Base-by-base conservation (phyloP, 177 flowering plant genomes). In the Vitis hybrid region DNA sequence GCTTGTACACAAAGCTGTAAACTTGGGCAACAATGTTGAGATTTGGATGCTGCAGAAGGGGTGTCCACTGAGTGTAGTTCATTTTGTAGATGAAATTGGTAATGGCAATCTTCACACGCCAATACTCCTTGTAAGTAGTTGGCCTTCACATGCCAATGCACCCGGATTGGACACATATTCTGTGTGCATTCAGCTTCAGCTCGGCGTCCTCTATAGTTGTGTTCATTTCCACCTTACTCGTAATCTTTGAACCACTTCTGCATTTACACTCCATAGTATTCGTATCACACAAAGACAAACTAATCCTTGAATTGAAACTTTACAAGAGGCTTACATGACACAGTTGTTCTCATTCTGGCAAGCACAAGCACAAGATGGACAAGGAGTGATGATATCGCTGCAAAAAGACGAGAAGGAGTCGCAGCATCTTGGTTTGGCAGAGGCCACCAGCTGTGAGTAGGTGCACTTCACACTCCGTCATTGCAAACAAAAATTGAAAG, bases 401-500 rank as follows among this genome's bases (percentile, higher is more conserved):
- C 88, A 88, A 80, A 90, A 90, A 12, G 92, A 81, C 44, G 92
- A 90, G 73, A 90, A 81, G 22, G 94, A 90, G 54, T 87, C 92
- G 56, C 94, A 90, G 24, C 90, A 90, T 61, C 72, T 80, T n/a
- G 94, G 94, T 52, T 84, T 84, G 73, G 82, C 84, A 20, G 84
- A 70, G 3, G 87, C 89, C 28, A 88, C 79, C 67, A 90, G 79
- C 79, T 87, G 92, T 13, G 94, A 90, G 56, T 88, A 90, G 22
- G 94, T 90, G 86, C 95, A 90, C 0, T 90, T 88, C 56, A 88
- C 87, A 66, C 87, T 90, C 92, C 95, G 92, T 87, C 95, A 88
- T 92, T 90, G 90, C 81, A 78, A 68, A 20, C 11, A 13, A 67
- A 62, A 57, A 71, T 57, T 5, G 62, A 66, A 14, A 28, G 8